Evolutionary conservation across 768 basidiomycete genomes (phyloP).

Genomic region (Cyclocybe cylindracea): DNA sequence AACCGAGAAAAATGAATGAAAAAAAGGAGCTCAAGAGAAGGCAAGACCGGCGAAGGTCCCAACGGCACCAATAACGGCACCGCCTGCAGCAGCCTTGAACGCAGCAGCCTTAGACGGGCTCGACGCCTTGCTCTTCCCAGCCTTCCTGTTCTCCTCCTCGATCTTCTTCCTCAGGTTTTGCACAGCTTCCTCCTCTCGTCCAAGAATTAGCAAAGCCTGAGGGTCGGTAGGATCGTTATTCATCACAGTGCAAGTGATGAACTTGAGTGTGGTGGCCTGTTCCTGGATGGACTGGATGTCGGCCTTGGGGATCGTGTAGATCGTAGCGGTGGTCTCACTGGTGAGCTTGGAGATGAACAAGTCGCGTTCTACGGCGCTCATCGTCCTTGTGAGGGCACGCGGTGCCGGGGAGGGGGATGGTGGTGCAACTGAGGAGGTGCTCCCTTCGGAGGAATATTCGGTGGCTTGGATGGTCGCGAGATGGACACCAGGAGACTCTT

Average conservation of each 20-base stretch:
- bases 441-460: slow-evolving; percentile 21
- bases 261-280: slow-evolving; percentile 44
- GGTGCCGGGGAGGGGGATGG: slow-evolving; percentile 14
- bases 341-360: slow-evolving; percentile 48
- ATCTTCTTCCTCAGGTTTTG: slow-evolving; percentile 37
- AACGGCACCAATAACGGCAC: slow-evolving; percentile 61
- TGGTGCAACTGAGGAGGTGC: slow-evolving; percentile 10
- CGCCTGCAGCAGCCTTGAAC: slow-evolving; percentile 50
- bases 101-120: slow-evolving; percentile 13
- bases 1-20: background rate
- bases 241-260: slow-evolving; percentile 42
- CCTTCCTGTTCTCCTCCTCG: slow-evolving; percentile 28
- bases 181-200: slow-evolving; percentile 49
- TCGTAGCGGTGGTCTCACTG: slow-evolving; percentile 43
- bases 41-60: slow-evolving; percentile 63
- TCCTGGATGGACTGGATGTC: slow-evolving; percentile 42
- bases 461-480: slow-evolving; percentile 4
- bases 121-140: slow-evolving; percentile 9
- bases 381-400: slow-evolving; percentile 40
- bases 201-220: slow-evolving; percentile 53
- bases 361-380: slow-evolving; percentile 55
- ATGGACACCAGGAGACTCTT: slow-evolving; percentile 7
- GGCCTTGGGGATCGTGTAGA: slow-evolving; percentile 47
- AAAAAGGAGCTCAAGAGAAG: slow-evolving; percentile 30
- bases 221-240: slow-evolving; percentile 34